Evolutionary conservation across 2,329 filamentous ascomycete species (phyloP).

Genomic region (Diaporthe nobilis): DNA sequence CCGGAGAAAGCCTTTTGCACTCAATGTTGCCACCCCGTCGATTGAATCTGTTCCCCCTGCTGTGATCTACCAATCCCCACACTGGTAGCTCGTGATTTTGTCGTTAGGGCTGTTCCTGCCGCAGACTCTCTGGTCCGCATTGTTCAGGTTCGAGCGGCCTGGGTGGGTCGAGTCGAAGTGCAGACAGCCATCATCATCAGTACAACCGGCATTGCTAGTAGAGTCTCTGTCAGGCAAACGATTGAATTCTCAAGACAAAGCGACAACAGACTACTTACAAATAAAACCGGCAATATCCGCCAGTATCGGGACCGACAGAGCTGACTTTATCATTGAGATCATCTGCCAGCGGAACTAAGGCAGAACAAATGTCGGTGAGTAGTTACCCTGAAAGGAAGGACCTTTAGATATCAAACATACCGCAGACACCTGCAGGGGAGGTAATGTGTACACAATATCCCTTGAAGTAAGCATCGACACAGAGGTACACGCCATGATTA

Average conservation of each 20-base stretch:
- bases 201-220: background rate
- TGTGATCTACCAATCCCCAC: background rate
- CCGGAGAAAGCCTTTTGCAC: background rate
- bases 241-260: background rate
- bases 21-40: background rate
- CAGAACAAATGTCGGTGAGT: background rate
- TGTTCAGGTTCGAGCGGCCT: background rate
- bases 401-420: background rate
- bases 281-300: background rate
- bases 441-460: background rate
- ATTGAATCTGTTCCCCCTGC: background rate
- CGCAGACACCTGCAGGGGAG: background rate
- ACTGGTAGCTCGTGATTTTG: background rate
- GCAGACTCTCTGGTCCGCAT: background rate
- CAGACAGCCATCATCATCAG: background rate
- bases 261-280: background rate
- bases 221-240: background rate
- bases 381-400: background rate
- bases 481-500: background rate
- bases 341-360: background rate
- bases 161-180: background rate
- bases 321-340: background rate
- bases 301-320: background rate
- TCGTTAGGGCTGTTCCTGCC: background rate
- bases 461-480: background rate